Conservation (phyloP, 2,329 filamentous ascomycete genomes). For the Eutypa lata region DNA sequence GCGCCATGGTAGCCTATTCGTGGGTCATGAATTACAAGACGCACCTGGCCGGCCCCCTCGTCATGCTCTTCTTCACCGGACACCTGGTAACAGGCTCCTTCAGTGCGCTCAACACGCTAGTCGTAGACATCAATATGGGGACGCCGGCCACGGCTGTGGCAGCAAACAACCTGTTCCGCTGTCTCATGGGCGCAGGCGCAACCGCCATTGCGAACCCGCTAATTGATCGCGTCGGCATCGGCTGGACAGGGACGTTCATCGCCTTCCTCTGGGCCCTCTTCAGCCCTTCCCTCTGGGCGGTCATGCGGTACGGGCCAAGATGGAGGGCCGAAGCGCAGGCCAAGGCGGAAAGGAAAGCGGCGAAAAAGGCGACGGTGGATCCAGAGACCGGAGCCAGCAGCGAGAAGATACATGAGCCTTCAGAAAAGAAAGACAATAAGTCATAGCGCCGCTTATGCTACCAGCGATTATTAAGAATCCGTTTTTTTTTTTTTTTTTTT, state of each 20-base stretch:
- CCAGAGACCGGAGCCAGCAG: no score
- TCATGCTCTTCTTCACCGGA: background rate
- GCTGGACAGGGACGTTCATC: background rate
- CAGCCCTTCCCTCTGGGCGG: background rate
- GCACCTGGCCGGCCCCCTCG: background rate
- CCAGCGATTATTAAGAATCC: no score
- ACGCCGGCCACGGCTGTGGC: constrained; percentile 1
- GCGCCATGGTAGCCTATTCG: constrained; percentile 51
- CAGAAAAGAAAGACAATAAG: no score
- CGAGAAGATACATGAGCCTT: no score
- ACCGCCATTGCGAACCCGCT: constrained; percentile 2
- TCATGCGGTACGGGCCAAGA: background rate
- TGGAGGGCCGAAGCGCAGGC: constrained; percentile 1
- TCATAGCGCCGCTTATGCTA: no score
- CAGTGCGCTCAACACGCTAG: background rate
- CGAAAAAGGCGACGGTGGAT: no score
- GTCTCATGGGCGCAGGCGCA: constrained; percentile 2
- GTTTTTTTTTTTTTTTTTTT: no score
- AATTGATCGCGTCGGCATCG: background rate
- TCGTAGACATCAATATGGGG: constrained; percentile 1
- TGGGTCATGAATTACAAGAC: constrained; percentile 49
- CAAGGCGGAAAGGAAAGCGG: no score
- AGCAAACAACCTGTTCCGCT: constrained; percentile 3
- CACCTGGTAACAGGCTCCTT: background rate
- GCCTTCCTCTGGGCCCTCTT: constrained; percentile 1